Conservation (phyloP, 495 filamentous ascomycete species). For the Pyrenula massariospora region DNA sequence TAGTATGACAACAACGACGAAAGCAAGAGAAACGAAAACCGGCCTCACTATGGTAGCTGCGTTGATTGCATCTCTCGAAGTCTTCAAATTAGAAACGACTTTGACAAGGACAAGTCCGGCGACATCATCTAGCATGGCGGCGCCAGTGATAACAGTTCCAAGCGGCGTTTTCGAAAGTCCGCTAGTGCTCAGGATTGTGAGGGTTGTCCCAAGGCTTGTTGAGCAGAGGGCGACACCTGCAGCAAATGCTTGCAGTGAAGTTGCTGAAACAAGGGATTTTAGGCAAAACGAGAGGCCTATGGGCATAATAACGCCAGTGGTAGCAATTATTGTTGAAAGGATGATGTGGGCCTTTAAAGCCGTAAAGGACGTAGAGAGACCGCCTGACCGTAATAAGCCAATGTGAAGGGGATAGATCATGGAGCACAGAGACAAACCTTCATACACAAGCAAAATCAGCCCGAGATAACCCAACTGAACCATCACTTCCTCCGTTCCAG, state of each 20-base stretch:
- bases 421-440: constrained; percentile 25
- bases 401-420: not conserved
- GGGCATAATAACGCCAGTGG: constrained; percentile 51
- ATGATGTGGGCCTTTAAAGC: constrained; percentile 48
- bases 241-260: constrained; percentile 53
- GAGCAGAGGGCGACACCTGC: constrained; percentile 67
- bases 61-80: constrained; percentile 15
- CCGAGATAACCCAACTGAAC: constrained; percentile 66
- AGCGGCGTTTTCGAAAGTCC: constrained; percentile 47
- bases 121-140: constrained; percentile 78
- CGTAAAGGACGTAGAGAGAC: constrained; percentile 50
- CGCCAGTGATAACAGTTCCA: constrained; percentile 56
- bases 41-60: constrained; percentile 40
- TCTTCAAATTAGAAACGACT: constrained; percentile 41
- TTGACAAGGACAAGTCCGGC: constrained; percentile 68
- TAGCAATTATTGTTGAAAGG: constrained; percentile 47
- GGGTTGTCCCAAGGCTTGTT: constrained; percentile 70
- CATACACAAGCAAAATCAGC: constrained; percentile 61
- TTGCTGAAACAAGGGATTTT: constrained; percentile 24
- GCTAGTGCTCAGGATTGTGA: constrained; percentile 53
- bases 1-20: constrained; percentile 35
- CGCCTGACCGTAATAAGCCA: constrained; percentile 11
- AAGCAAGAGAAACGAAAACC: constrained; percentile 43
- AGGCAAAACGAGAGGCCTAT: constrained; percentile 60
- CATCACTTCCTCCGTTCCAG: constrained; percentile 37